Percentiles rank a stretch among this genome's conserved stretches.
Evolutionary conservation across 2,329 filamentous ascomycete genomes (phyloP).

Genomic region (Akanthomyces lecanii): DNA sequence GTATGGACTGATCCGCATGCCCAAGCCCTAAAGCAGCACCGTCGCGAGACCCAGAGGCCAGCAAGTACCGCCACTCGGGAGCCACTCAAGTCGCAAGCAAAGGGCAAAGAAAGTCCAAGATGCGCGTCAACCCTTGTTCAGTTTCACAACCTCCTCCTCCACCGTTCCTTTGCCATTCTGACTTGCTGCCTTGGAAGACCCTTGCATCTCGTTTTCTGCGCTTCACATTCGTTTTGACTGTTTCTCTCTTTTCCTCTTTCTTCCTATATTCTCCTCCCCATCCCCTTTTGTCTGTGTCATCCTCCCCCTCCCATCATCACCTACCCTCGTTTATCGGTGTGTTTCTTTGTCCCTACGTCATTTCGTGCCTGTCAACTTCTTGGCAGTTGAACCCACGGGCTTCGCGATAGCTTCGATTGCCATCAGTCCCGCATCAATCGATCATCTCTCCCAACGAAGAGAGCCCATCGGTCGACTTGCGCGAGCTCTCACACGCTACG

Average conservation of each 20-base stretch:
- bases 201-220: neutral
- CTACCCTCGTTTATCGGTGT: constrained; percentile 10
- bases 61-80: constrained; percentile 1
- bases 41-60: neutral
- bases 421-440: neutral
- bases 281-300: constrained; percentile 20
- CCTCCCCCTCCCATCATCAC: constrained; percentile 21
- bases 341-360: neutral
- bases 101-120: neutral
- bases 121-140: constrained; percentile 6
- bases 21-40: neutral
- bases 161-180: constrained; percentile 1
- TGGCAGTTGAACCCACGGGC: neutral
- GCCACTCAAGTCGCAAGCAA: neutral
- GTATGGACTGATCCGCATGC: neutral
- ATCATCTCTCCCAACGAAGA: neutral
- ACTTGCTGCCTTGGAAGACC: constrained; percentile 12
- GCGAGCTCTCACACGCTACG: neutral
- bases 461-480: neutral
- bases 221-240: constrained; percentile 11
- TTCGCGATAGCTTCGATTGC: neutral
- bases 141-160: constrained; percentile 15
- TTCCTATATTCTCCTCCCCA: constrained; percentile 16
- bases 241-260: constrained; percentile 19
- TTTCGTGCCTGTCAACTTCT: neutral